Base-by-base conservation (phyloP, 768 basidiomycete species). In the Paxillus ammoniavirescens region DNA sequence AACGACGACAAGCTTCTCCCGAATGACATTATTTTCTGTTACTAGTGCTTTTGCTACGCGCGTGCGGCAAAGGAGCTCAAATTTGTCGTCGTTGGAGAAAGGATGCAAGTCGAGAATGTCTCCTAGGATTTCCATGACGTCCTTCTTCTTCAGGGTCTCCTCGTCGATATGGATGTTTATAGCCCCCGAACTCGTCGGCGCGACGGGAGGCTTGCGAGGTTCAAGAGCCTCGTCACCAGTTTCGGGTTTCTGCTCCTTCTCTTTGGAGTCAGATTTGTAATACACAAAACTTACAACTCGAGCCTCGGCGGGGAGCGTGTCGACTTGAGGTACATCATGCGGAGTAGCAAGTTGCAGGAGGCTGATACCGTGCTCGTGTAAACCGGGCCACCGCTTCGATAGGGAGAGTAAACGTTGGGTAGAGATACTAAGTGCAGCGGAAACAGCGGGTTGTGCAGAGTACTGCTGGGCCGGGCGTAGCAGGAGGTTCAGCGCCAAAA, bases 401-500 rank as follows among this genome's bases (percentile, higher is more conserved):
- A 98, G 82, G 18, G 87, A 86, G 55, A 89, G 82, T 12, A 98
- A 78, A 48, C 91, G 87, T 52, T 85, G 80, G 3, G 86, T 89
- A 35, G 87, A 92, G 53, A 90, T 88, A 70, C 80, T 88, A n/a
- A 91, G 79, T 1, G 86, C 84, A 60, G 89, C 83, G 38, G 91
- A 87, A 48, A 95, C 86, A 12, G 91, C 84, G 8, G 89, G 87
- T 62, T 92, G 88, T 13, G 87, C 83, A 8, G 91, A 93, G 68
- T 97, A 98, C 67, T 98, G 95, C 65, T 98, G 95, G 4, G 93
- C 87, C 2, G 96, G 95, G 31, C 97, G 89, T 28, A 98, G 82
- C 46, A 97, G 77, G 43, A 98, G 81, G 60, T 90, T 88, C 54
- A 98, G 77, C 33, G 93, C 81, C 31, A 90, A 74, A 50, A 92